Base-by-base conservation (phyloP, 345 rosid genomes). In the Aquilaria sinensis region DNA sequence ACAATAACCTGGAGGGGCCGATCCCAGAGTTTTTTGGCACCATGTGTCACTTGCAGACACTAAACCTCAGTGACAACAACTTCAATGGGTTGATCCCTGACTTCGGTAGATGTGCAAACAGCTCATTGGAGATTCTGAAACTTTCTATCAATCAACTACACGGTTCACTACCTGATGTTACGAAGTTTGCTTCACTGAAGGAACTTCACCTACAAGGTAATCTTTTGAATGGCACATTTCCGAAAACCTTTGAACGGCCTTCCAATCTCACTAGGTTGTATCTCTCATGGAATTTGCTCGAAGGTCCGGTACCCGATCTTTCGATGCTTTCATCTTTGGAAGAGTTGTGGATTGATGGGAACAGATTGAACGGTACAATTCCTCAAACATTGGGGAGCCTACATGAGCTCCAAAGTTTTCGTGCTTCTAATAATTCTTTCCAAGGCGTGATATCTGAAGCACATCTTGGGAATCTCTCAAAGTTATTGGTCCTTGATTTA, bases 391-490 rank as follows among this genome's bases (percentile, higher is more conserved):
- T 53, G 8, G 56, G 56, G 10, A 14, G 9, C 12, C 12, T 53
- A 29, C 10, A 31, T 53, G 31, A 53, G 12, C 56, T 53, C 56
- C 9, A 23, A 33, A 6, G 2, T 1, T 29, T 53, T 2, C 8
- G 30, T 23, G 56, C 56, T 53, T 53, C 31, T 29, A 4, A 29
- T 12, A 53, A 23, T 53, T 53, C 56, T 23, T 53, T 53, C 31
- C 31, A 15, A 53, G 77, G 79, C 32, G 23, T 47, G 13, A 56
- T 71, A 16, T 49, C 72, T 23, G 72, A 67, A 59, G 45, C 31
- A 23, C 72, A 74, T 58, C 16, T 78, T 23, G 32, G 46, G 5
- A 66, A 74, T 12, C 74, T 74, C 14, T 60, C 62, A 15, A 45
- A 33, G 15, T 32, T 63, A 9, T 14, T 6, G 5, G 54, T 5